Evolutionary conservation across 225 moss, liverwort and hornwort genomes (phyloP).

Genomic region (Pseudoscleropodium purum): DNA sequence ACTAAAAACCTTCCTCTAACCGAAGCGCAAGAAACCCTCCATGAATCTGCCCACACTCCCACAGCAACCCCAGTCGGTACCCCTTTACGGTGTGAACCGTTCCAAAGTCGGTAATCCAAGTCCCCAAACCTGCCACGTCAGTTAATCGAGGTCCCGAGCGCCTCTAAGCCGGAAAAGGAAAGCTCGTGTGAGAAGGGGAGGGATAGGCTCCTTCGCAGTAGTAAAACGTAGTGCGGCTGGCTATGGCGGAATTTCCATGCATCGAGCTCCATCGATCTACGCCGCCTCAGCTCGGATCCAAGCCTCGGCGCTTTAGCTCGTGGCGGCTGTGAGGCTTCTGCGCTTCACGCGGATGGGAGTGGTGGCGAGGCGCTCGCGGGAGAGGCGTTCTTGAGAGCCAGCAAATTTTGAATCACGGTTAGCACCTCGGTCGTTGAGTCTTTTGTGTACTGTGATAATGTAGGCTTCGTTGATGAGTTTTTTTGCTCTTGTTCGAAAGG

Average conservation of each 20-base stretch:
- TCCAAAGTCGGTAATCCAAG: conserved; percentile 8
- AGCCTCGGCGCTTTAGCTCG: neutral
- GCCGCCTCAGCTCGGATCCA: neutral
- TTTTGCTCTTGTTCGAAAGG: neutral
- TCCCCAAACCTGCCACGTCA: neutral
- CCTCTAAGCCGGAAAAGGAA: neutral
- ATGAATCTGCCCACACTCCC: neutral
- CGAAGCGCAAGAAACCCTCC: neutral
- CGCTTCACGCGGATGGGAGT: neutral
- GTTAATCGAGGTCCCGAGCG: neutral
- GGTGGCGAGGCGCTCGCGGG: neutral
- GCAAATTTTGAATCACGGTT: conserved; percentile 14
- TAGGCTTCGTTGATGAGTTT: neutral
- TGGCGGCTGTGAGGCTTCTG: neutral
- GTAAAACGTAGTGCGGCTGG: conserved; percentile 9
- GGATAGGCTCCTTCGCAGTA: conserved; percentile 7
- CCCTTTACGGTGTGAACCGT: neutral
- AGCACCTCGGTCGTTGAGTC: neutral
- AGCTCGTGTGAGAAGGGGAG: neutral
- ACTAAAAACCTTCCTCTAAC: neutral
- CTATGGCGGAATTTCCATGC: conserved; percentile 18
- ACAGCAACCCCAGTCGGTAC: neutral
- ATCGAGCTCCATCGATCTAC: conserved; percentile 9
- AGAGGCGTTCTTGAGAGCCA: neutral
- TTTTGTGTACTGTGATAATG: neutral